Evolutionary conservation across 129 eudicot species (phyloP).

Genomic region (Centella asiatica): DNA sequence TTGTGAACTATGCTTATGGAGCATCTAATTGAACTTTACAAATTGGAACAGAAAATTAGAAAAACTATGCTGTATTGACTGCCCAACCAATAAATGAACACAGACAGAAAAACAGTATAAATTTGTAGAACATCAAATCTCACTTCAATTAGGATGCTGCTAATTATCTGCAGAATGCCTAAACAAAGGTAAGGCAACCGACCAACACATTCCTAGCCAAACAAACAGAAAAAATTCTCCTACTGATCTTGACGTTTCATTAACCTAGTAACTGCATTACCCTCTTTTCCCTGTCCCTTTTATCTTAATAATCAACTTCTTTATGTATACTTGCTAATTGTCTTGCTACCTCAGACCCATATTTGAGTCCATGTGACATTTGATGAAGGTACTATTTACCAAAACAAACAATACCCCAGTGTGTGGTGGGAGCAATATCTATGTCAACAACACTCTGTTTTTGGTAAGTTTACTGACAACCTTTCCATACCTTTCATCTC

Average conservation of each 20-base stretch:
- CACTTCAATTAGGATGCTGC: not conserved
- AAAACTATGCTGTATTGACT: conserved; percentile 4
- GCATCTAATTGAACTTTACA: not conserved
- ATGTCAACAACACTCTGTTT: not conserved
- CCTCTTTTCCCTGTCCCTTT: not conserved
- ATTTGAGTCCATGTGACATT: not conserved
- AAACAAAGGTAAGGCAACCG: not conserved
- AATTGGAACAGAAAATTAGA: not conserved
- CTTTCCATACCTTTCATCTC: too few species aligned
- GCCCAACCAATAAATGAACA: not conserved
- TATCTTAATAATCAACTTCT: not conserved
- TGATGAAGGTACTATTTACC: not conserved
- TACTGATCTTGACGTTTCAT: too few species aligned
- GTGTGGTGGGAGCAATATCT: not conserved
- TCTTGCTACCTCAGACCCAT: not conserved
- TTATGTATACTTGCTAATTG: not conserved
- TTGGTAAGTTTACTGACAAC: not conserved
- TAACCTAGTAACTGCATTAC: not conserved
- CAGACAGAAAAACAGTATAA: conserved; percentile 1
- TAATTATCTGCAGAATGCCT: conserved; percentile 1
- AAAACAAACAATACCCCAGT: not conserved
- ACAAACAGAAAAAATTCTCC: not conserved
- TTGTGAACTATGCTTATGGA: conserved; percentile 3
- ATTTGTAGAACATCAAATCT: conserved; percentile 4
- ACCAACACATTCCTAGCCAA: conserved; percentile 5